Evolutionary conservation across 768 basidiomycete genomes (phyloP).

Genomic region (Tulasnella sp.): DNA sequence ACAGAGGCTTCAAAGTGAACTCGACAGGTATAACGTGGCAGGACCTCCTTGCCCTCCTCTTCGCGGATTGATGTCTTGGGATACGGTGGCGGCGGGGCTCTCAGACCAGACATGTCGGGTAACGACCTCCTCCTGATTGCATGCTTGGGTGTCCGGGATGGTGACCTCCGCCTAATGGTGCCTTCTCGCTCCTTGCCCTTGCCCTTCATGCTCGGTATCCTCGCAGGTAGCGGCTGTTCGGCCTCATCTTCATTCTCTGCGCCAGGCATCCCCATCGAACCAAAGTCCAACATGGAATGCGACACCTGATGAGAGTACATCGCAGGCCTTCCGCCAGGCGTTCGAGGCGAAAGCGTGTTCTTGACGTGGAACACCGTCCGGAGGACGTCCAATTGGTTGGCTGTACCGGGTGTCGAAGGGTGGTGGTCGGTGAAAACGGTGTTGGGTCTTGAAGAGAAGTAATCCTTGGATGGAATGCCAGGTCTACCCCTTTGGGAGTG

Average conservation of each 20-base stretch:
- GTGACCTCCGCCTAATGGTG: background rate
- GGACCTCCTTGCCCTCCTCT: slow-evolving; percentile 75
- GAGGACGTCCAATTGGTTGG: background rate
- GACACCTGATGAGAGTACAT: slow-evolving; percentile 15
- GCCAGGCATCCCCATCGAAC: background rate
- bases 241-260: background rate
- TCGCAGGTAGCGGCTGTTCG: background rate
- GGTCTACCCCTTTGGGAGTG: background rate
- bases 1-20: slow-evolving; percentile 77
- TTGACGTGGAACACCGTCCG: background rate
- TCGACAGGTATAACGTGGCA: slow-evolving; percentile 78
- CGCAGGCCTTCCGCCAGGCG: slow-evolving; percentile 8
- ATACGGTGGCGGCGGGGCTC: slow-evolving; percentile 15
- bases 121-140: slow-evolving; percentile 11
- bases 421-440: background rate
- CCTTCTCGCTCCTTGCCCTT: slow-evolving; percentile 18
- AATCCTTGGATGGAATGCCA: background rate
- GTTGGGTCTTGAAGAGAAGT: background rate
- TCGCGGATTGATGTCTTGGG: slow-evolving; percentile 36
- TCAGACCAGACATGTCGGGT: slow-evolving; percentile 5
- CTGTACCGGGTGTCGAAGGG: background rate
- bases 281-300: slow-evolving; percentile 25
- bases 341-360: background rate
- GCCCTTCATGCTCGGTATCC: background rate
- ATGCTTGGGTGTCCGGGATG: background rate